A percentile compares a stretch with the other conserved stretches of the same genome.
Evolutionary conservation across 768 basidiomycete genomes (phyloP).

Genomic region (Hericium coralloides): DNA sequence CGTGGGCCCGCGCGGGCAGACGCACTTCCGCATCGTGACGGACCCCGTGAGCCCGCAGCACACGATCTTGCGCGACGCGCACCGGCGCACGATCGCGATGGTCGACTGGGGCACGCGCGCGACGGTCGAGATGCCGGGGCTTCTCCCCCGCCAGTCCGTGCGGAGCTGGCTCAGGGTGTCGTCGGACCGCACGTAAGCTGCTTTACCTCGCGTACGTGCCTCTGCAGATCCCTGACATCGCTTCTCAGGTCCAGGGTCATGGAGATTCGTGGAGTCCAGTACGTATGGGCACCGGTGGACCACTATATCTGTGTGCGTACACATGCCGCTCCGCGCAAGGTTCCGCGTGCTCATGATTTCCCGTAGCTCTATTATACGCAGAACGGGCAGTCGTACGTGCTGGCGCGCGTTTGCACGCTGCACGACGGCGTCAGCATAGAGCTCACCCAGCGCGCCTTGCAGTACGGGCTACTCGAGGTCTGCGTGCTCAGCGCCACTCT

Average conservation of each 20-base stretch:
- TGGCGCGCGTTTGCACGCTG: conserved; percentile 6
- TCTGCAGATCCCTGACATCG: background rate
- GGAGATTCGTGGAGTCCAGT: conserved; percentile 11
- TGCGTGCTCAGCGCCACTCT: conserved; percentile 13
- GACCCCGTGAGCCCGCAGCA: conserved; percentile 6
- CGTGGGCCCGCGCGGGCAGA: conserved; percentile 8
- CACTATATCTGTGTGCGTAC: conserved; percentile 10
- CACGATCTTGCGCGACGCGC: conserved; percentile 7
- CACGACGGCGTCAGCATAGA: conserved; percentile 10
- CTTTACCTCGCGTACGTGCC: background rate
- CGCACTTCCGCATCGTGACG: conserved; percentile 8
- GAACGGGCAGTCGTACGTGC: background rate
- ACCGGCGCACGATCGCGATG: conserved; percentile 11
- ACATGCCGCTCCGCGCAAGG: background rate
- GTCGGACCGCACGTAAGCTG: conserved; percentile 10
- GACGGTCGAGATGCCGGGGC: conserved; percentile 12
- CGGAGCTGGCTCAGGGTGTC: conserved; percentile 10
- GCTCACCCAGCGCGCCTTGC: conserved; percentile 10
- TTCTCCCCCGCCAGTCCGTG: conserved; percentile 6
- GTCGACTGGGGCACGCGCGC: conserved; percentile 8
- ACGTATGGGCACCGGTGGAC: conserved; percentile 13
- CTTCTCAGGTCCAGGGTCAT: conserved; percentile 7
- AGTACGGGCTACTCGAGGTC: conserved; percentile 9
- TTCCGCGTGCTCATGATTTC: background rate
- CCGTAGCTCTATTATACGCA: conserved; percentile 7